These are phyloP conservation scores for Fusarium verticillioides DNA, from an alignment of 2,329 filamentous ascomycete genomes.

Conservation along the genomic window DNA sequence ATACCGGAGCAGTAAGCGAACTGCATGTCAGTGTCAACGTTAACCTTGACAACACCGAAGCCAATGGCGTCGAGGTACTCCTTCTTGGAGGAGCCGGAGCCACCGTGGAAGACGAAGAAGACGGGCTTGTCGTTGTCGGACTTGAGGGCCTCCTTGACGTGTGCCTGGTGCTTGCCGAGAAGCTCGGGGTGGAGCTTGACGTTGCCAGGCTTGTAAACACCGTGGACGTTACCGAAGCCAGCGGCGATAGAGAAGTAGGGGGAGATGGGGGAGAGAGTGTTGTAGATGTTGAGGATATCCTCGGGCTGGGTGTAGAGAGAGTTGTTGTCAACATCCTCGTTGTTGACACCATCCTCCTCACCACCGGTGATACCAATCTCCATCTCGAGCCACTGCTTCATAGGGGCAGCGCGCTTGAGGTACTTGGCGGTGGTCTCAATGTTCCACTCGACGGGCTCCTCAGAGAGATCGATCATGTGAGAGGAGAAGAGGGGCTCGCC, in stretches of 20 bases:
- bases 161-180: slow-evolving; percentile 94
- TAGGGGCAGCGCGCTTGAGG: slow-evolving; percentile 90
- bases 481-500: slow-evolving; percentile 93
- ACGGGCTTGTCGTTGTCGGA: slow-evolving; percentile 87
- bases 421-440: slow-evolving; percentile 92
- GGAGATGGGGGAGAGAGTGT: slow-evolving; percentile 84
- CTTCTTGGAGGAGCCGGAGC: slow-evolving; percentile 88
- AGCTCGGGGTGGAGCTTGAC: slow-evolving; percentile 97
- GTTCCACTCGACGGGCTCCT: slow-evolving; percentile 92
- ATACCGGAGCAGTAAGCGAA: slow-evolving; percentile 93
- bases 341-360: slow-evolving; percentile 98
- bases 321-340: slow-evolving; percentile 96
- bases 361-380: slow-evolving; percentile 88
- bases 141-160: slow-evolving; percentile 83
- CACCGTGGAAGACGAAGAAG: slow-evolving; percentile 99
- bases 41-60: slow-evolving; percentile 99
- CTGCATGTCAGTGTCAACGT: slow-evolving; percentile 98
- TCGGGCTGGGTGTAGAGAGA: slow-evolving; percentile 97
- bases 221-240: slow-evolving; percentile 98
- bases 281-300: slow-evolving; percentile 93
- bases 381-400: slow-evolving; percentile 99
- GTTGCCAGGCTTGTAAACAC: slow-evolving; percentile 98
- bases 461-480: slow-evolving; percentile 98
- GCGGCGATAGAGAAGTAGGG: slow-evolving; percentile 98
- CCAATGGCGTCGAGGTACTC: slow-evolving; percentile 91